Percentiles rank a stretch among this genome's conserved stretches.
phyloP scores from a whole-genome alignment of 2,329 filamentous ascomycete species.

The Neospermospora avenae region DNA sequence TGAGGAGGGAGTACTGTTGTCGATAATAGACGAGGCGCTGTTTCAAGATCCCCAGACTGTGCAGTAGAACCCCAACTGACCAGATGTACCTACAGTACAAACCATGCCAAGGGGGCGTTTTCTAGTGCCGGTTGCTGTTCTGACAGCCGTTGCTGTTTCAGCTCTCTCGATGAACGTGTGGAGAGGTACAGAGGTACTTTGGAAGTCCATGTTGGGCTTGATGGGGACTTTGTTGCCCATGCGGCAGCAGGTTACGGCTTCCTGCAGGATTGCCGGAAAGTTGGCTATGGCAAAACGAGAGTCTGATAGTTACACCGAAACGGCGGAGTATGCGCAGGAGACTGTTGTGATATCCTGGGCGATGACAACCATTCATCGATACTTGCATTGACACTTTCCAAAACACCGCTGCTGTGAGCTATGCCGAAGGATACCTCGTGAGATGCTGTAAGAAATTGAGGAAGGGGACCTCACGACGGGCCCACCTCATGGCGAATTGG shows the following conservation, averaged over 20 bases:
- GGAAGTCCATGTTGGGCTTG: slow-evolving; percentile 9
- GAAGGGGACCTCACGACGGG: background rate
- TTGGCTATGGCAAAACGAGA: slow-evolving; percentile 4
- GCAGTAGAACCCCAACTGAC: slow-evolving; percentile 1
- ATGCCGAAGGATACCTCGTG: background rate
- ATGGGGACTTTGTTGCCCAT: slow-evolving; percentile 22
- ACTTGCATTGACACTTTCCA: background rate
- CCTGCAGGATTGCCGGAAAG: slow-evolving; percentile 21
- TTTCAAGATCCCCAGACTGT: background rate
- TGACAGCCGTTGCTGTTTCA: slow-evolving; percentile 33
- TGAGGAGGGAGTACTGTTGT: background rate
- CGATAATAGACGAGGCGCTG: background rate
- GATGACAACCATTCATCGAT: background rate
- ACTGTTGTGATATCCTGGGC: background rate
- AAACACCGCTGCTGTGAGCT: background rate
- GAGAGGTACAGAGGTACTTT: slow-evolving; percentile 24
- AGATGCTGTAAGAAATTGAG: background rate
- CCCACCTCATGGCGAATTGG: background rate
- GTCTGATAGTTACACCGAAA: slow-evolving; percentile 7
- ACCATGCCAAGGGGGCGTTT: background rate
- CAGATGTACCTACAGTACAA: background rate
- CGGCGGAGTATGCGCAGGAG: background rate
- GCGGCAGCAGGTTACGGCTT: slow-evolving; percentile 24
- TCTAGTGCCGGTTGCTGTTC: slow-evolving; percentile 15
- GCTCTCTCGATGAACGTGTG: slow-evolving; percentile 30